Conservation (phyloP, 148 eudicot genomes). For the Silene latifolia region DNA sequence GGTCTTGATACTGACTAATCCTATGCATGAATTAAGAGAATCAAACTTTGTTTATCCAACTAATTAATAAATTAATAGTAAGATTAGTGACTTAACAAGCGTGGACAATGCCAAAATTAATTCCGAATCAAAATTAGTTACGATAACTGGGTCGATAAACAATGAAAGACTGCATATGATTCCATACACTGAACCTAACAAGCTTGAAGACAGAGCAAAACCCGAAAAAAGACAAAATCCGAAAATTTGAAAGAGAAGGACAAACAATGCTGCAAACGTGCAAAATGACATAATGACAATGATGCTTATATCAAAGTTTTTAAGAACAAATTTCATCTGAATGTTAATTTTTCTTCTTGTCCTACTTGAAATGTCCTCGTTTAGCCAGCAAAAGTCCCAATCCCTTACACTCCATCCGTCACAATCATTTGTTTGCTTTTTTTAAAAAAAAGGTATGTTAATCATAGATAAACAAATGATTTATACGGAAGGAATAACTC, state of each 20-base stretch:
- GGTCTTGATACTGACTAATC: background rate
- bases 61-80: too few relatives aligned
- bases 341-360: slow-evolving; percentile 2
- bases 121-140: background rate
- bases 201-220: background rate
- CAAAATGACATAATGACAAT: too few relatives aligned
- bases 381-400: background rate
- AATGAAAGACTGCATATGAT: slow-evolving; percentile 6
- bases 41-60: background rate
- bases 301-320: background rate
- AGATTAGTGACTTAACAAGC: background rate
- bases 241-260: background rate
- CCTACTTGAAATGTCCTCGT: slow-evolving; percentile 8
- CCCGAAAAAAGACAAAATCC: background rate
- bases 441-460: too few relatives aligned
- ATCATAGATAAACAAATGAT: too few relatives aligned
- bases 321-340: background rate
- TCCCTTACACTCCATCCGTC: background rate
- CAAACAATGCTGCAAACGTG: too few relatives aligned
- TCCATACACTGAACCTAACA: slow-evolving; percentile 19
- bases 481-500: too few relatives aligned
- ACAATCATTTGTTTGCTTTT: too few relatives aligned
- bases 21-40: background rate
- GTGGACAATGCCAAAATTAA: slow-evolving; percentile 2
- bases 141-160: slow-evolving; percentile 2